Base-by-base conservation (phyloP, 345 rosid species). In the Erucastrum elatum region DNA sequence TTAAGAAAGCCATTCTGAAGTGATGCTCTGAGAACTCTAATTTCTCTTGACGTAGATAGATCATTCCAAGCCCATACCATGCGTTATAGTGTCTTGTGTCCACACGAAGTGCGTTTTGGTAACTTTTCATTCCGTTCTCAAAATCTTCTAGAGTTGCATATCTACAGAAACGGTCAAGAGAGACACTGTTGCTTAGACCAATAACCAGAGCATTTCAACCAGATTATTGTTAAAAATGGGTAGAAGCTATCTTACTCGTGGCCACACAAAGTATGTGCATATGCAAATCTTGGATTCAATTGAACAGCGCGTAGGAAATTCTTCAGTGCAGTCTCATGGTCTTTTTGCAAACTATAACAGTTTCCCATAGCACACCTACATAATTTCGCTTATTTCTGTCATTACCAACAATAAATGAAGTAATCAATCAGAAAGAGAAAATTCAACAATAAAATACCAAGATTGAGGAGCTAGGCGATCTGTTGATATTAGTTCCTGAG, bases 281-380 rank as follows among this genome's bases (percentile, higher is more conserved):
- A 95, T 69, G 99, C 91, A 88, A 89, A 95, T 89, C 88, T 90
- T 72, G 96, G 86, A 85, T 88, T 84, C 81, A 91, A 86, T 68
- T 90, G 97, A 68, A 90, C 97, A 41, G 97, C 97, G 80, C 98
- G 88, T 81, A 89, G 93, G 81, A 95, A 95, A 72, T 85, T 95
- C 86, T 95, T 95, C 74, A 95, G 81, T 74, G 98, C 97, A 17
- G 94, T 93, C 85, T 93, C 99, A 64, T 95, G 99, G 87, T 95
- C 98, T 86, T 95, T 93, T 88, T 91, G 99, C 85, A 90, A 86
- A 84, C 99, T 93, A 77, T 88, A 95, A 84, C 99, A 91, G 74
- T 95, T 95, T 65, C 99, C 99, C 96, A 91, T 88, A 61, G 99
- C 99, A 87, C 93, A 90, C 99, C 99, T 95, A 83, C 82, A 86